phyloP scores from a whole-genome alignment of 805 yeast species.

The Cyberlindnera maritima region DNA sequence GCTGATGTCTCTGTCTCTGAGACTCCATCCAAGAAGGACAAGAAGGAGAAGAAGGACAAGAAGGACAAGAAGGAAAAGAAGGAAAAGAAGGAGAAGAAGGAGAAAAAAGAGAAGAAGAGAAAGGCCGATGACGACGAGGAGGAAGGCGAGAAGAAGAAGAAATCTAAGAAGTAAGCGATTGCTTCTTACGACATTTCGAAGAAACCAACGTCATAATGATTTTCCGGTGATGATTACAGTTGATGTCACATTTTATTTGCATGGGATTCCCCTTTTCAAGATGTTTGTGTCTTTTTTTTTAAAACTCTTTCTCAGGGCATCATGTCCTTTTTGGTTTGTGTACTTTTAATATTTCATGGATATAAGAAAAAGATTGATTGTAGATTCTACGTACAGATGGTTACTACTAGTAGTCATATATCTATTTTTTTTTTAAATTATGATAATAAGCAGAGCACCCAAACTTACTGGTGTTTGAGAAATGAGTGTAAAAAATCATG shows the following conservation, averaged over 20 bases:
- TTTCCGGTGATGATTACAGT: constrained; percentile 2
- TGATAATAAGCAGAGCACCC: background rate
- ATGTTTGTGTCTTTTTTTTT: constrained; percentile 5
- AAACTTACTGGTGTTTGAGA: background rate
- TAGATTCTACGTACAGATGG: background rate
- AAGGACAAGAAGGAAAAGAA: constrained; percentile 54
- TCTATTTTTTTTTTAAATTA: background rate
- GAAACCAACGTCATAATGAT: constrained; percentile 1
- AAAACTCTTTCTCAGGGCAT: constrained; percentile 6
- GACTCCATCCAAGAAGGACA: constrained; percentile 49
- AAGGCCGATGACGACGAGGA: constrained; percentile 55
- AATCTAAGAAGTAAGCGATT: constrained; percentile 21
- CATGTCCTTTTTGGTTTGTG: constrained; percentile 8
- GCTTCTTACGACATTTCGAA: background rate
- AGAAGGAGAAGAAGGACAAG: constrained; percentile 55
- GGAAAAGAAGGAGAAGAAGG: constrained; percentile 45
- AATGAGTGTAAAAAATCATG: background rate
- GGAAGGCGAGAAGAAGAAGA: constrained; percentile 49
- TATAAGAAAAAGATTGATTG: constrained; percentile 1
- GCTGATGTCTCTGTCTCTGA: constrained; percentile 22
- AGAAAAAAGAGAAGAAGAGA: constrained; percentile 45
- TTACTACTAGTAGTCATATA: too few species aligned
- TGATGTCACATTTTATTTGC: constrained; percentile 13
- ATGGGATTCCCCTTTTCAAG: constrained; percentile 14
- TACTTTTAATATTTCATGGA: constrained; percentile 16